Percentiles rank a stretch among this genome's conserved stretches.
phyloP scores from a whole-genome alignment of 331 rosid species.

The Acacia concinna region DNA sequence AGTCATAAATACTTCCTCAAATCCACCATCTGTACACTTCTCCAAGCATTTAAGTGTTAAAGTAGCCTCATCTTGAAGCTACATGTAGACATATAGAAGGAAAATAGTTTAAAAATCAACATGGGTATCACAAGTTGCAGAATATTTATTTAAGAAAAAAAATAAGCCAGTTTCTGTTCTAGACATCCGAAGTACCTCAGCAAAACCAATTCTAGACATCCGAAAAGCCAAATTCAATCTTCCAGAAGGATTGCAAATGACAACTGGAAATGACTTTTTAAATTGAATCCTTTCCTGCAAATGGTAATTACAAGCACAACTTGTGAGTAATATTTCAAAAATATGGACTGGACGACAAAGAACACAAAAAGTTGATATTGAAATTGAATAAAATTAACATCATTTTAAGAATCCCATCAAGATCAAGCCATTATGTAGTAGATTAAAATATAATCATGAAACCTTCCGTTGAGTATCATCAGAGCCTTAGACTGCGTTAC shows the following conservation, averaged over 20 bases:
- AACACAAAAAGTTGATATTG: not conserved
- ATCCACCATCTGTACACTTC: slow-evolving; percentile 76
- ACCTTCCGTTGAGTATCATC: slow-evolving; percentile 4
- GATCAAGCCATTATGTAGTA: not conserved
- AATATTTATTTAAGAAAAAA: not conserved
- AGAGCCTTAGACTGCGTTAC: slow-evolving; percentile 13
- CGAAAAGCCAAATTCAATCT: slow-evolving; percentile 78
- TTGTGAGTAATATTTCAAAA: slow-evolving; percentile 18
- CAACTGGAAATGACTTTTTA: slow-evolving; percentile 71
- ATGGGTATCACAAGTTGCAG: not conserved
- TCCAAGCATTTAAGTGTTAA: slow-evolving; percentile 67
- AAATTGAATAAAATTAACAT: not conserved
- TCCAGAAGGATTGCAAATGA: slow-evolving; percentile 59
- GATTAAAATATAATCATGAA: slow-evolving; percentile 8
- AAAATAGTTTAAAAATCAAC: slow-evolving; percentile 15
- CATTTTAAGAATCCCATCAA: not conserved
- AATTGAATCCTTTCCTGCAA: slow-evolving; percentile 68
- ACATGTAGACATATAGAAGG: slow-evolving; percentile 25
- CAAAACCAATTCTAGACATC: slow-evolving; percentile 60
- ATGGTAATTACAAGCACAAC: slow-evolving; percentile 24
- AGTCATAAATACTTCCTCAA: slow-evolving; percentile 89
- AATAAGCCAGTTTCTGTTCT: slow-evolving; percentile 11
- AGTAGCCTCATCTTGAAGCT: slow-evolving; percentile 87
- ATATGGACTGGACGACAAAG: not conserved
- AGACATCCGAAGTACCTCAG: slow-evolving; percentile 66